These are phyloP conservation scores for Pseudozyma tsukubaensis DNA, from an alignment of 1,284 basidiomycete genomes.

Conservation along the genomic window DNA sequence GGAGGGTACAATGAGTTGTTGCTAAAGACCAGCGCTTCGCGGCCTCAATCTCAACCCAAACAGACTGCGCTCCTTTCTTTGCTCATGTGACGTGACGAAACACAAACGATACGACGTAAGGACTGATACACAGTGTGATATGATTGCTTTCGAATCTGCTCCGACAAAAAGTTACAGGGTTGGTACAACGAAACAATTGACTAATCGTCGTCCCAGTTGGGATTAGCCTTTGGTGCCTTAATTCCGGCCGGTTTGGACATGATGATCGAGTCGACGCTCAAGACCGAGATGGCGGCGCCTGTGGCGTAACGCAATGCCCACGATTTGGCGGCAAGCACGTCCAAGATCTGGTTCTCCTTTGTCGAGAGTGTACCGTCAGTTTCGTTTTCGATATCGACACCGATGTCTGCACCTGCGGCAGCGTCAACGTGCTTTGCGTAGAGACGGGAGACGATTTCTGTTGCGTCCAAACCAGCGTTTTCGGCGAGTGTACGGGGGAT, in stretches of 20 bases:
- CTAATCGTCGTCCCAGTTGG: conserved; percentile 68
- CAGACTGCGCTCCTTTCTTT: no score
- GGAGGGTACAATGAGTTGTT: no score
- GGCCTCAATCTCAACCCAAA: no score
- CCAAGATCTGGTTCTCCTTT: conserved; percentile 68
- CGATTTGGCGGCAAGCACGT: conserved; percentile 85
- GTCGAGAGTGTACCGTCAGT: conserved; percentile 59
- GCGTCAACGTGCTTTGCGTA: conserved; percentile 82
- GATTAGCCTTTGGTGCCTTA: conserved; percentile 67
- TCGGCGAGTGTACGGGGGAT: conserved; percentile 93
- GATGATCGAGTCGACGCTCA: conserved; percentile 97
- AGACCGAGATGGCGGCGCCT: conserved; percentile 91
- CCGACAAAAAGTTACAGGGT: neutral
- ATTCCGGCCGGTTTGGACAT: conserved; percentile 73
- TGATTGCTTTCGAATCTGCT: neutral
- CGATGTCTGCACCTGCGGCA: conserved; percentile 73
- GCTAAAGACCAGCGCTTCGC: no score
- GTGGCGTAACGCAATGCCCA: conserved; percentile 91
- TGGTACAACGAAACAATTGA: neutral
- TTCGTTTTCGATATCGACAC: conserved; percentile 84
- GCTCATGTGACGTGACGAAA: no score
- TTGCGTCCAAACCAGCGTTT: conserved; percentile 94
- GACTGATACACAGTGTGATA: no score
- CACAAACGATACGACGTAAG: no score
- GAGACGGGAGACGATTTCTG: conserved; percentile 86